Conservation (phyloP, 1,284 basidiomycete genomes). For the Volvariella volvacea region DNA sequence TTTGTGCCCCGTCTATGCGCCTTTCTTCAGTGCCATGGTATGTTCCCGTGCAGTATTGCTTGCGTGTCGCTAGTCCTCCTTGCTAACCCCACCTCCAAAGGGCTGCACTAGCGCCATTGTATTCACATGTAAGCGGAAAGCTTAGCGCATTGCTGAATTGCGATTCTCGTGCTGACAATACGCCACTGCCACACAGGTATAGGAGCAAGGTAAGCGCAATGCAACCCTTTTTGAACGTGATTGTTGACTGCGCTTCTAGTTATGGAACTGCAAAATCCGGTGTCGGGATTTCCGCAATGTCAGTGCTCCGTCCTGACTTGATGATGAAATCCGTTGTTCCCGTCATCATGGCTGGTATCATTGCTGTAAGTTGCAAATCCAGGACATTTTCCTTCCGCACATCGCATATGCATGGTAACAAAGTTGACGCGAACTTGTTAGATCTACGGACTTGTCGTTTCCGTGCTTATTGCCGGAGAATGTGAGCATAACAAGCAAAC, state of each 20-base stretch:
- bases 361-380: slow-evolving; percentile 59
- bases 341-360: slow-evolving; percentile 99
- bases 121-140: slow-evolving; percentile 95
- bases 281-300: slow-evolving; percentile 98
- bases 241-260: slow-evolving; percentile 29
- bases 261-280: slow-evolving; percentile 98
- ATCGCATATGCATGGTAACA: neutral
- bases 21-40: slow-evolving; percentile 97
- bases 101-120: slow-evolving; percentile 96
- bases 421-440: slow-evolving; percentile 11
- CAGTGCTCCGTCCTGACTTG: slow-evolving; percentile 88
- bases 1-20: slow-evolving; percentile 90
- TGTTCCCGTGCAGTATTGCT: slow-evolving; percentile 21
- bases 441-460: slow-evolving; percentile 87
- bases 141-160: no score
- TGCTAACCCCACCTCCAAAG: slow-evolving; percentile 30
- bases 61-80: slow-evolving; percentile 10
- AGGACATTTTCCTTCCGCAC: slow-evolving; percentile 3
- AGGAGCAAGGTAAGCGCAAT: slow-evolving; percentile 54
- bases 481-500: slow-evolving; percentile 29
- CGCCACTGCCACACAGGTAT: slow-evolving; percentile 39
- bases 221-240: slow-evolving; percentile 7
- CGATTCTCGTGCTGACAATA: no score
- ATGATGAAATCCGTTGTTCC: slow-evolving; percentile 97
- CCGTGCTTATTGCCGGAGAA: slow-evolving; percentile 64